Evolutionary conservation across 805 yeast species (phyloP), one percentile per base, ranked within the genome.

Genomic region (Yarrowia sp.): DNA sequence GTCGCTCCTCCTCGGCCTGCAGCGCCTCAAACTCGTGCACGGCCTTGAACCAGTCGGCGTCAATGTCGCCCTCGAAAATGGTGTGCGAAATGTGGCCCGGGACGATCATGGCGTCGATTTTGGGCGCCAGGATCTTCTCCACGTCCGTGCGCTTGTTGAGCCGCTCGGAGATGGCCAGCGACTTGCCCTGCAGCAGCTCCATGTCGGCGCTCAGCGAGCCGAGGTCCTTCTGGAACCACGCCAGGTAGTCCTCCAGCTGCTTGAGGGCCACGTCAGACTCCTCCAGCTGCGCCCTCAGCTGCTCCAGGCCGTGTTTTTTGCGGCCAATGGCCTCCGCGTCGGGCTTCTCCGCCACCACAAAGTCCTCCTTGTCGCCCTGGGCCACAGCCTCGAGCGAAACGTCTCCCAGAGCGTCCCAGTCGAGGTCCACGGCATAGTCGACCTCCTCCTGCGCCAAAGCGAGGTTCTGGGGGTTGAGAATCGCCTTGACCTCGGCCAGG

Each of bases 61-160:
- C 78, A 10, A 92, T 76, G 10, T 81, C 82, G 19, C 84, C 91
- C 39, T 76, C 76, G 2, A 83, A 68, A 1, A 93, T 77, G 6
- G 85, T 81, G 62, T 76, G 74, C 6, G 88, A 81, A 2, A 88
- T 77, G 1, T 81, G 81, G 0, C 97, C 94, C 0, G 97, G 88
- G 7, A 92, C 82, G 63, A 88, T 76, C 33, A 88, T 76, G 66
- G 88, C 92, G 36, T 87, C 80, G 0, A 91, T 85, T n/a, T 89
- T 75, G 0, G 96, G 96, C 18, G 87, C 83, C 62, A 91, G 79
- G 58, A 77, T 77, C 8, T 72, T 71, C 62, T 84, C 82, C 18
- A 81, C 78, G 31, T 73, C 67, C 16, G 80, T 77, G 53, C 86
- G 82, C 38, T 75, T 73, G 12, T 76, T 76, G 13, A 86, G 76